Conservation (phyloP, 2,329 filamentous ascomycete genomes). For the Byssothecium circinans region DNA sequence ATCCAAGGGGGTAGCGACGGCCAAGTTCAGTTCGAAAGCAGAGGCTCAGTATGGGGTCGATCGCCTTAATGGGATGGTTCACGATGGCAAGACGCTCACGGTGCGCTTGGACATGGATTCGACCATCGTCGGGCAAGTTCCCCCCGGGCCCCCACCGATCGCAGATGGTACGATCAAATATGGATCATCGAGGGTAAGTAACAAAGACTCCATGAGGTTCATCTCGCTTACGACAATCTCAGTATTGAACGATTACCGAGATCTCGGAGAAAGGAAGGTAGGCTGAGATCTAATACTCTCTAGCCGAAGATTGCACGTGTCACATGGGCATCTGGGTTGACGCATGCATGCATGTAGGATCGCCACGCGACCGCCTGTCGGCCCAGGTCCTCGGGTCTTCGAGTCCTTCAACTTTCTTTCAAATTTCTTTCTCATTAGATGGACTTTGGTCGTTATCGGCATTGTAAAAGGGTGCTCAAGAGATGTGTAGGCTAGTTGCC, state of each 20-base stretch:
- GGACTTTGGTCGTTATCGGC: background rate
- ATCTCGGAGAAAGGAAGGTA: background rate
- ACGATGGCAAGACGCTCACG: constrained; percentile 35
- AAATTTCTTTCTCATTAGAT: background rate
- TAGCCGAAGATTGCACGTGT: background rate
- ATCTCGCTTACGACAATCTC: constrained; percentile 11
- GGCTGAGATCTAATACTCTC: background rate
- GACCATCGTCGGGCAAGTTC: constrained; percentile 35
- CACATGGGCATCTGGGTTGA: background rate
- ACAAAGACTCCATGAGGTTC: background rate
- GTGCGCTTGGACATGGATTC: constrained; percentile 40
- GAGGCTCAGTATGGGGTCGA: constrained; percentile 34
- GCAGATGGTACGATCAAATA: constrained; percentile 32
- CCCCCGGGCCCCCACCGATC: constrained; percentile 24
- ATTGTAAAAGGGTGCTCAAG: background rate
- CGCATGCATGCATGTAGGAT: background rate
- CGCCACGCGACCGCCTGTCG: background rate
- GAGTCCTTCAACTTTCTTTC: background rate
- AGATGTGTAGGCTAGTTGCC: background rate
- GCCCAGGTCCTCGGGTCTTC: background rate
- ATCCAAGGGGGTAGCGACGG: constrained; percentile 39
- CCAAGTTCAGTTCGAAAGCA: constrained; percentile 32
- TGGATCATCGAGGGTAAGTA: constrained; percentile 15
- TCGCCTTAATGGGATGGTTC: constrained; percentile 27
- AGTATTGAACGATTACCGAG: constrained; percentile 13